Percentiles rank a stretch among this genome's conserved stretches.
Conservation (phyloP, 805 yeast species). For the Kockiozyma suomiensis region DNA sequence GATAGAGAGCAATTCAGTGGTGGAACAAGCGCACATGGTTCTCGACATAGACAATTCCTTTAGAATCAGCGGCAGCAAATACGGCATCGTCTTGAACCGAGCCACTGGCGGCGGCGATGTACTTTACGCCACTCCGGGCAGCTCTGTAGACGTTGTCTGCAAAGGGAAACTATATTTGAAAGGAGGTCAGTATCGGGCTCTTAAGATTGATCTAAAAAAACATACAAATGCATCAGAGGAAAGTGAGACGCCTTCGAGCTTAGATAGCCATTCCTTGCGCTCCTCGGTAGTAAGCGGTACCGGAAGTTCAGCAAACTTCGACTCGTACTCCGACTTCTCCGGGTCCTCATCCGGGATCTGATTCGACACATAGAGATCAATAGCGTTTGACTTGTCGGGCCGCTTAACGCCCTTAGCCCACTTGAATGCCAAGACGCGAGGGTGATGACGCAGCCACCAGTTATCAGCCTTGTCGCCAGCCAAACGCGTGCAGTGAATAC, state of each 20-base stretch:
- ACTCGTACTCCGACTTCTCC: conserved; percentile 87
- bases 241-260: conserved; percentile 83
- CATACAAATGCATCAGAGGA: conserved; percentile 87
- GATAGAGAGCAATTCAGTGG: conserved; percentile 55
- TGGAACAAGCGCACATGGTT: conserved; percentile 98
- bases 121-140: conserved; percentile 93
- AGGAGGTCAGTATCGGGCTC: not conserved
- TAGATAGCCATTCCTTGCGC: conserved; percentile 81
- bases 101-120: conserved; percentile 95
- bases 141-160: conserved; percentile 99
- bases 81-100: conserved; percentile 98
- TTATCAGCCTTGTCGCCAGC: conserved; percentile 99
- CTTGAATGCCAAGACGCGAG: conserved; percentile 84
- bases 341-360: conserved; percentile 92
- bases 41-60: conserved; percentile 88
- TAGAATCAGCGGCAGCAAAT: conserved; percentile 90
- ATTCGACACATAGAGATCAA: conserved; percentile 87
- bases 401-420: conserved; percentile 99
- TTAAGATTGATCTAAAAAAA: not conserved
- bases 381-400: conserved; percentile 98
- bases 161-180: conserved; percentile 88
- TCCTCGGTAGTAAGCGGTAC: conserved; percentile 79
- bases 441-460: conserved; percentile 99
- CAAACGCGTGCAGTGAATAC: conserved; percentile 98
- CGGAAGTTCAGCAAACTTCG: conserved; percentile 84